Base-by-base conservation (phyloP, 345 rosid genomes). In the Melastoma malabathricum region DNA sequence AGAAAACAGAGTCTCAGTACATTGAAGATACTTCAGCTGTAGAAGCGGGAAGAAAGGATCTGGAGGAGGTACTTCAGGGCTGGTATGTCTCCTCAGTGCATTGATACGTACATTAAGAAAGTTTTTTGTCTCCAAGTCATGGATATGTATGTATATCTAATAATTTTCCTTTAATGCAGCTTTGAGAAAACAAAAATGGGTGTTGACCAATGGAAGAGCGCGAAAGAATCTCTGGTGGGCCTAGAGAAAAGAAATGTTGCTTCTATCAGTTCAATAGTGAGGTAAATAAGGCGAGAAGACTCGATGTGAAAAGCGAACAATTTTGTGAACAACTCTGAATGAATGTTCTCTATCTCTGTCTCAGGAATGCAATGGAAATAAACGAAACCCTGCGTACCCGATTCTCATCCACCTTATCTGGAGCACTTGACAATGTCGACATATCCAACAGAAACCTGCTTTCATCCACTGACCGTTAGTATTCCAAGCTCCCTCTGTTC, bases 211-310 rank as follows among this genome's bases (percentile, higher is more conserved):
- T 93, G 99, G 99, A 76, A 64, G 63, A 72, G 79, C 58, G 95
- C 95, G 59, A 90, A 81, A 69, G 94, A 81, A 61, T 88, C 95
- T 60, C 66, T 93, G 72, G 75, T 85, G 55, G 63, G 69, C 60
- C 71, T 85, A 59, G 99, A 93, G 67, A 74, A 74, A 61, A 64
- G 75, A 64, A 88, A 83, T 38, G 94, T 93, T 50, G 82, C 77
- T 69, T 85, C 99, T 38, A 88, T 88, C 50, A 79, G 81, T 64
- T 83, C 95, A 23, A 81, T 93, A 58, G 81, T 83, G 55, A 79
- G 90, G 99, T 92, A 71, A 55, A 70, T 6, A 6, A 9, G 10
- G 12, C 41, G 2, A 10, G 1, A 8, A 34, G 12, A 34, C 15
- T 38, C 41, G 44, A 23, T 10, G 18, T 50, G 56, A 34, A 50